These are phyloP conservation scores for Petunia axillaris DNA, from an alignment of 257 asterid species.

Conservation along the genomic window DNA sequence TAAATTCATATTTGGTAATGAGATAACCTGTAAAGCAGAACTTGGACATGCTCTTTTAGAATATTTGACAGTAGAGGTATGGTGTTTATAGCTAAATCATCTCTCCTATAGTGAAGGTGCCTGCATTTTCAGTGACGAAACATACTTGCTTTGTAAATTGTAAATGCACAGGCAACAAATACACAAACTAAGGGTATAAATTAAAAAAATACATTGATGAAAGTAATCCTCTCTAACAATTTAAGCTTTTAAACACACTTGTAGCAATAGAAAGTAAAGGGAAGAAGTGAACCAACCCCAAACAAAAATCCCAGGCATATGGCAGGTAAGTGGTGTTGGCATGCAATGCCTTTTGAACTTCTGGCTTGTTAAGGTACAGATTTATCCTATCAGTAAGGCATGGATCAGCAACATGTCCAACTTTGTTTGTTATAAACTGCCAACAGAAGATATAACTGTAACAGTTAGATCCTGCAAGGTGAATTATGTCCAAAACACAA, in stretches of 20 bases:
- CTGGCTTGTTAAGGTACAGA: constrained; percentile 25
- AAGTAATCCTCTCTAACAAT: background rate
- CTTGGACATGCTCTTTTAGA: constrained; percentile 24
- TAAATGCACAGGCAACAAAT: too few species aligned
- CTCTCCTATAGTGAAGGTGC: background rate
- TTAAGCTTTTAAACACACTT: background rate
- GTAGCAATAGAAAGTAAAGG: too few species aligned
- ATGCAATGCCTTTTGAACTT: constrained; percentile 40
- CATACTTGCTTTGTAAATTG: background rate
- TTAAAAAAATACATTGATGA: background rate
- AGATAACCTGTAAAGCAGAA: constrained; percentile 40
- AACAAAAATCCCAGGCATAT: constrained; percentile 30
- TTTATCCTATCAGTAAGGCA: constrained; percentile 25
- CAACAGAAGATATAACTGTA: background rate
- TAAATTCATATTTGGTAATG: background rate
- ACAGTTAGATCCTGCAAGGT: background rate
- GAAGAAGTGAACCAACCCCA: constrained; percentile 5
- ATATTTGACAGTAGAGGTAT: constrained; percentile 34
- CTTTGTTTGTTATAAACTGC: background rate
- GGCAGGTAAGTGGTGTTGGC: constrained; percentile 26
- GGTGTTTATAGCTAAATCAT: constrained; percentile 7
- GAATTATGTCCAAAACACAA: background rate
- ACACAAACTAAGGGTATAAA: too few species aligned
- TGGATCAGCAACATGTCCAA: constrained; percentile 18
- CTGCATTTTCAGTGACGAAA: constrained; percentile 26